A percentile compares a stretch with the other conserved stretches of the same genome.
phyloP scores from a whole-genome alignment of 345 rosid species.

The Citrus inodora region DNA sequence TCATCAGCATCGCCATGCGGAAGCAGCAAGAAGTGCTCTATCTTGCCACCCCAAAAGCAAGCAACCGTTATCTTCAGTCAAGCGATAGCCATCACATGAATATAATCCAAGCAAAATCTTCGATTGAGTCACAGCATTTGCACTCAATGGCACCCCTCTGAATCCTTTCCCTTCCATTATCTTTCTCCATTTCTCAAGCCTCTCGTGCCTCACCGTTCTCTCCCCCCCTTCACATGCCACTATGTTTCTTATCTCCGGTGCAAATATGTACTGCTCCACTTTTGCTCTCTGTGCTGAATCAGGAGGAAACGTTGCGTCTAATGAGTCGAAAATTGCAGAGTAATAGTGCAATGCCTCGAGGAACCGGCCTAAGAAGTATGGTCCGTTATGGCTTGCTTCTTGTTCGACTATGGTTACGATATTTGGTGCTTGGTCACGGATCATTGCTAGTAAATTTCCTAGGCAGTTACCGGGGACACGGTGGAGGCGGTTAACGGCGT shows the following conservation, averaged over 20 bases:
- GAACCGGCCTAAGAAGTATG: constrained; percentile 56
- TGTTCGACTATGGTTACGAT: constrained; percentile 58
- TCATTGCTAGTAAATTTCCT: constrained; percentile 47
- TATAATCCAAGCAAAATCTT: constrained; percentile 55
- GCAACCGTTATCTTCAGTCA: constrained; percentile 72
- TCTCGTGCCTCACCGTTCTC: constrained; percentile 57
- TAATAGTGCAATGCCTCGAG: constrained; percentile 70
- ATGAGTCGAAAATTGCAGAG: constrained; percentile 59
- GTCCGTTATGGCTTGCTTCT: constrained; percentile 71
- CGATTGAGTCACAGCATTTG: constrained; percentile 67
- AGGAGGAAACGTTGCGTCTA: constrained; percentile 59
- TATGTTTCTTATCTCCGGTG: constrained; percentile 59
- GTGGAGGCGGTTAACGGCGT: constrained; percentile 53
- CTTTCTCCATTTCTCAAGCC: constrained; percentile 69
- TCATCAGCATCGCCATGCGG: constrained; percentile 58
- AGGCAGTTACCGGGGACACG: constrained; percentile 42
- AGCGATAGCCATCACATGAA: constrained; percentile 60
- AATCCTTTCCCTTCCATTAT: constrained; percentile 66
- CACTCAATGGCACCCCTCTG: constrained; percentile 49
- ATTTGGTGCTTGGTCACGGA: constrained; percentile 67
- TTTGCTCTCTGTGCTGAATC: constrained; percentile 60
- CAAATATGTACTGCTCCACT: constrained; percentile 62
- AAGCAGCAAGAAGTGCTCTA: constrained; percentile 55
- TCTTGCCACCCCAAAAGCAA: constrained; percentile 73
- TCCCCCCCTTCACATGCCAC: constrained; percentile 61